A percentile compares a stretch with the other conserved stretches of the same genome.
These are phyloP conservation scores for Dictyostelium firmibasis DNA, from an alignment of 78 protist genomes.

Conservation along the genomic window DNA sequence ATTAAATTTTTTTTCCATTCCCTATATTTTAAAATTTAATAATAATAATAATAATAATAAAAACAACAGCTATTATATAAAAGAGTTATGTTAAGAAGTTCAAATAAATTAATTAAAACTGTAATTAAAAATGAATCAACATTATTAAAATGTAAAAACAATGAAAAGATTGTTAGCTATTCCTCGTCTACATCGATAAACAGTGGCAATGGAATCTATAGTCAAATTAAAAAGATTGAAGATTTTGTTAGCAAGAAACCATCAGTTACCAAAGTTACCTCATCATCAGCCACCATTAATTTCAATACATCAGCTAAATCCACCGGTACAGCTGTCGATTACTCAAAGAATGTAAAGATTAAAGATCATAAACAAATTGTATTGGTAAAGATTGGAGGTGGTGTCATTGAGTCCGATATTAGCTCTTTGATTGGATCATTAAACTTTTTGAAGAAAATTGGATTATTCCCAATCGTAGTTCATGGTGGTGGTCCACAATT, in stretches of 20 bases:
- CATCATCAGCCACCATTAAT: not conserved
- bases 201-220: not conserved
- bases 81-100: not conserved
- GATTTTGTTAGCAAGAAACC: conserved; percentile 24
- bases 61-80: not conserved
- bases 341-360: conserved; percentile 22
- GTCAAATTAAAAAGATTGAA: conserved; percentile 19
- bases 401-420: conserved; percentile 75
- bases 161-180: not conserved
- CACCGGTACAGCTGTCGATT: not conserved
- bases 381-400: conserved; percentile 87
- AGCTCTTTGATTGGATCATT: conserved; percentile 40
- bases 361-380: conserved; percentile 55
- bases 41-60: not conserved
- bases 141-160: not conserved
- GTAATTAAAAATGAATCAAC: not conserved
- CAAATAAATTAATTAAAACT: not conserved
- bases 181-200: not conserved
- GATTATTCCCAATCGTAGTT: conserved; percentile 76
- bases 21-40: not conserved
- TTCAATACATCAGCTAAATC: not conserved
- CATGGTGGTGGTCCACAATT: conserved; percentile 92
- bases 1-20: not conserved
- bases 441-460: conserved; percentile 38
- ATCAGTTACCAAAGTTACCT: not conserved